These are phyloP conservation scores for Puccinia polysora DNA, from an alignment of 1,284 basidiomycete genomes.

Conservation along the genomic window DNA sequence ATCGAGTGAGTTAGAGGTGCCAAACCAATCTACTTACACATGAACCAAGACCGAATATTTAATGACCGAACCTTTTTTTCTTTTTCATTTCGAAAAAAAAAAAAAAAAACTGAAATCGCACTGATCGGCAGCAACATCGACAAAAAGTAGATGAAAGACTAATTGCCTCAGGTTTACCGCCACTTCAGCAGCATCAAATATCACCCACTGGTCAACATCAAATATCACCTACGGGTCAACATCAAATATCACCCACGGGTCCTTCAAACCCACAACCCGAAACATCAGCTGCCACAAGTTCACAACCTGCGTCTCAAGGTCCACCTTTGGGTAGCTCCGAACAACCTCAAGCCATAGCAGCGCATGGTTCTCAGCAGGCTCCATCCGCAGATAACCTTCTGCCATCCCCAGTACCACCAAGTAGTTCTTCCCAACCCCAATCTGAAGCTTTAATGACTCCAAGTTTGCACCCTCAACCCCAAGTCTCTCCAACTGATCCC, in stretches of 20 bases:
- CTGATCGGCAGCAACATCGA: constrained; percentile 36
- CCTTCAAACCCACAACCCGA: neutral
- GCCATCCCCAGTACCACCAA: neutral
- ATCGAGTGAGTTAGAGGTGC: constrained; percentile 55
- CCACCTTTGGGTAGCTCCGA: too few relatives aligned
- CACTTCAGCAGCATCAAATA: neutral
- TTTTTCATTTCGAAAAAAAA: neutral
- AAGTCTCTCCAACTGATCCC: neutral
- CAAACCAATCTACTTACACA: neutral
- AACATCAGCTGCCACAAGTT: neutral
- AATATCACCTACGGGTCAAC: too few relatives aligned
- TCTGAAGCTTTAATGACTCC: too few relatives aligned
- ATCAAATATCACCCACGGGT: constrained; percentile 10
- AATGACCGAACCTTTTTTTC: neutral
- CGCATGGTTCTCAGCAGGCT: constrained; percentile 15
- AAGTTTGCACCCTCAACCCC: too few relatives aligned
- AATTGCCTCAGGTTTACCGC: neutral
- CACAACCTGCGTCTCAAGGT: neutral
- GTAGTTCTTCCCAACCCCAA: neutral
- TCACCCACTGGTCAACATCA: constrained; percentile 9
- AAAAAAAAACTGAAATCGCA: neutral
- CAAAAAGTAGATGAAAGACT: constrained; percentile 36
- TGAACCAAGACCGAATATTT: too few relatives aligned
- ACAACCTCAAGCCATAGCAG: neutral
- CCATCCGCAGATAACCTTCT: too few relatives aligned